Conservation (phyloP, 2,329 filamentous ascomycete genomes). For the Zymoseptoria ardabiliae region DNA sequence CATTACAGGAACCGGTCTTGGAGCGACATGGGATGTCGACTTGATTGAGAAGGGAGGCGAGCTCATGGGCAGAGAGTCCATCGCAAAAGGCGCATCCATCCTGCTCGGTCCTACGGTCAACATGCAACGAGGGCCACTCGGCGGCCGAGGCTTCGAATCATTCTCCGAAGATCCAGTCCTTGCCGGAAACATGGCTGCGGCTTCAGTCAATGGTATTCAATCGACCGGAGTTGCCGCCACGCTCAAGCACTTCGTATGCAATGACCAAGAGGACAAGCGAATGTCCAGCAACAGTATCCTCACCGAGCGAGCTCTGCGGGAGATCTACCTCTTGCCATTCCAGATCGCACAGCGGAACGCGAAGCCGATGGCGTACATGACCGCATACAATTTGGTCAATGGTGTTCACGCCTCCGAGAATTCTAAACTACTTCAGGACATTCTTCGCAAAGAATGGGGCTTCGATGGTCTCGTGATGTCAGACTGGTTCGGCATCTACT, state of each 20-base stretch:
- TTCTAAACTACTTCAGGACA: conserved; percentile 57
- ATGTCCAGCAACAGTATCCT: conserved; percentile 58
- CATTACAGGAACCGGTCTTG: conserved; percentile 53
- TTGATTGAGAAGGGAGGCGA: conserved; percentile 63
- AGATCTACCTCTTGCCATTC: conserved; percentile 68
- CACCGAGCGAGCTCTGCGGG: conserved; percentile 57
- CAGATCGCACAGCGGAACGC: conserved; percentile 66
- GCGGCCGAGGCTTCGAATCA: conserved; percentile 80
- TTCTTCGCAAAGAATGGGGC: conserved; percentile 64
- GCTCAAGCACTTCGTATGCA: conserved; percentile 71
- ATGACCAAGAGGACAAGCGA: conserved; percentile 64
- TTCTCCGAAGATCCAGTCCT: conserved; percentile 77
- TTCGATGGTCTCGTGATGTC: conserved; percentile 52
- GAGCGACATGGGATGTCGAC: conserved; percentile 69
- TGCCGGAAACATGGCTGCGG: conserved; percentile 63
- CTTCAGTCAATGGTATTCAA: conserved; percentile 57
- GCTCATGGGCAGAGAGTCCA: conserved; percentile 63
- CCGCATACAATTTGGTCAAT: conserved; percentile 67
- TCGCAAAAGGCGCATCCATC: conserved; percentile 65
- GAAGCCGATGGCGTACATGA: conserved; percentile 63
- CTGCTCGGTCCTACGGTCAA: conserved; percentile 72
- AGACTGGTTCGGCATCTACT: conserved; percentile 75
- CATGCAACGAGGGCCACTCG: conserved; percentile 73
- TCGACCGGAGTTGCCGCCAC: conserved; percentile 67
- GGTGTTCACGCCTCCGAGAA: conserved; percentile 62